Conservation (phyloP, 495 filamentous ascomycete species). For the Penicillium herquei region DNA sequence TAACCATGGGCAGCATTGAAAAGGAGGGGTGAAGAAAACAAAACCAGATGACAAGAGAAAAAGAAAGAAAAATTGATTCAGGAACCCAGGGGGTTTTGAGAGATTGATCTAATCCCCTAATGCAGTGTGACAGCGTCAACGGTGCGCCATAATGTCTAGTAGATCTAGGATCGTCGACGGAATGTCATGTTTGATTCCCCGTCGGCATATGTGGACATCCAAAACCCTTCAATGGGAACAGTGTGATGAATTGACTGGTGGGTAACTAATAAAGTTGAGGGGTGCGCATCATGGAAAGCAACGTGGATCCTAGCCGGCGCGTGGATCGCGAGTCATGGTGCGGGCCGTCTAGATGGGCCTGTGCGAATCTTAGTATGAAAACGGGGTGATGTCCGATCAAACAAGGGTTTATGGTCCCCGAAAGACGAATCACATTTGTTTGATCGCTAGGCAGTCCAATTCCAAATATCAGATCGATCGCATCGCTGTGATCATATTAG, state of each 20-base stretch:
- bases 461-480: too few relatives aligned
- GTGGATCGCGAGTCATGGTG: neutral
- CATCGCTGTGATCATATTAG: too few relatives aligned
- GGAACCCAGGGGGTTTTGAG: slow-evolving; percentile 1
- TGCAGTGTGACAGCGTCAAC: slow-evolving; percentile 1
- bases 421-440: neutral
- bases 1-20: neutral
- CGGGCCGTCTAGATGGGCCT: neutral
- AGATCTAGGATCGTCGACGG: neutral
- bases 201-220: too few relatives aligned
- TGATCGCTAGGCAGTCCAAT: too few relatives aligned
- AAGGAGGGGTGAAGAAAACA: neutral
- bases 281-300: too few relatives aligned
- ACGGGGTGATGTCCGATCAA: neutral
- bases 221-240: neutral
- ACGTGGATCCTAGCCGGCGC: neutral
- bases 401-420: neutral
- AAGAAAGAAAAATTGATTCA: neutral
- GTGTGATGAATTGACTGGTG: neutral
- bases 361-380: neutral
- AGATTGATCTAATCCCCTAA: slow-evolving; percentile 1
- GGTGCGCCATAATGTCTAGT: neutral
- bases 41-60: neutral
- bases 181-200: neutral
- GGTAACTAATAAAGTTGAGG: neutral